phyloP scores from a whole-genome alignment of 345 rosid genomes.

The Punica granatum region DNA sequence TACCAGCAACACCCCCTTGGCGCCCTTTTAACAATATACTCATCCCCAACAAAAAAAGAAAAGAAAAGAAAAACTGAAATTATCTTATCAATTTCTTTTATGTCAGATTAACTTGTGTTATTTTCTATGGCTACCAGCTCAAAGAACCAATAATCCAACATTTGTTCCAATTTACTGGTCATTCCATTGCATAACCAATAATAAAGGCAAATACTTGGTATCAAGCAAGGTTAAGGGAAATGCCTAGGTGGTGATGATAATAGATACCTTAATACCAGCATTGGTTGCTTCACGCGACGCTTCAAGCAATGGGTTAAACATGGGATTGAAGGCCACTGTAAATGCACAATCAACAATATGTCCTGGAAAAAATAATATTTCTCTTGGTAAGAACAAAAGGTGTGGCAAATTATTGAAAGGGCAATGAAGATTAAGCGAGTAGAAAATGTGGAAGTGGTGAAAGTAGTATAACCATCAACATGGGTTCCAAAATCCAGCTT shows the following conservation, averaged over 20 bases:
- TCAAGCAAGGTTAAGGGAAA: neutral
- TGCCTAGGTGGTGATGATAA: too few relatives aligned
- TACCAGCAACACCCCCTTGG: too few relatives aligned
- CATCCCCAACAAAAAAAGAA: too few relatives aligned
- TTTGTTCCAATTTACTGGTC: neutral
- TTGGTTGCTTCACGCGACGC: constrained; percentile 96
- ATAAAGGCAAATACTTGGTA: neutral
- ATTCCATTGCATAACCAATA: neutral
- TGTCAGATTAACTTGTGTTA: too few relatives aligned
- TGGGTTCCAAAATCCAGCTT: constrained; percentile 97
- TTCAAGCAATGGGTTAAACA: constrained; percentile 84
- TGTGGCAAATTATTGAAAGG: constrained; percentile 4
- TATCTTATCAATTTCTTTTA: too few relatives aligned
- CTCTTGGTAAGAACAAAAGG: neutral
- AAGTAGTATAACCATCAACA: constrained; percentile 56
- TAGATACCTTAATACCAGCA: constrained; percentile 94
- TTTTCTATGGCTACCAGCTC: too few relatives aligned
- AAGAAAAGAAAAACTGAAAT: too few relatives aligned
- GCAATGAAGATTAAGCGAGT: neutral
- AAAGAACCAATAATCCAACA: too few relatives aligned
- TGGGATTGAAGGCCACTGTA: constrained; percentile 98
- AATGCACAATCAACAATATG: constrained; percentile 86
- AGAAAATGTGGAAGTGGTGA: neutral
- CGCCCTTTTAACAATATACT: too few relatives aligned
- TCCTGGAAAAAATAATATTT: constrained; percentile 42